These are phyloP conservation scores for Periconia digitata DNA, from an alignment of 2,329 filamentous ascomycete species.

Conservation along the genomic window DNA sequence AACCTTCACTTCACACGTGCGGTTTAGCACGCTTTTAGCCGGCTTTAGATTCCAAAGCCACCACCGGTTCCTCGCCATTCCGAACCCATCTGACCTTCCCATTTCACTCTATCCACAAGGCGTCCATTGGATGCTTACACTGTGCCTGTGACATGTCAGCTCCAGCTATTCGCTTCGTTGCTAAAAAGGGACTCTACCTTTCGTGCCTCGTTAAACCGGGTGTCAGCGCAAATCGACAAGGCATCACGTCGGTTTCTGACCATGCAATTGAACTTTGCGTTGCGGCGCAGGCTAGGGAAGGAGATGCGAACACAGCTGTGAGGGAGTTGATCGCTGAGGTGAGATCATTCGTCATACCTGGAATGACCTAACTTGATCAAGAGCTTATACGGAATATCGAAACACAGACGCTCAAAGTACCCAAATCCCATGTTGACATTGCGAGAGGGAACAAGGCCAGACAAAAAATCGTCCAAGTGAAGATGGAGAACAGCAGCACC, in stretches of 20 bases:
- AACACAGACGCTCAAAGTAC: constrained; percentile 58
- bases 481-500: constrained; percentile 9
- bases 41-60: constrained; percentile 11
- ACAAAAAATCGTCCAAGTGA: constrained; percentile 57
- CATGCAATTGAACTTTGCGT: constrained; percentile 66
- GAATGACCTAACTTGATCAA: too few relatives aligned
- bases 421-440: constrained; percentile 66
- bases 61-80: not conserved
- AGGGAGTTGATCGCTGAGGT: constrained; percentile 64
- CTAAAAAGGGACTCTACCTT: constrained; percentile 53
- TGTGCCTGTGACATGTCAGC: constrained; percentile 18
- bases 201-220: constrained; percentile 70
- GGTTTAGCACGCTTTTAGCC: constrained; percentile 7
- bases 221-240: constrained; percentile 62
- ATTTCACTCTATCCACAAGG: not conserved
- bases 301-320: constrained; percentile 70
- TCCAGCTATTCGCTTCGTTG: constrained; percentile 32
- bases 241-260: constrained; percentile 59
- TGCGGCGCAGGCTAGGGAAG: constrained; percentile 64
- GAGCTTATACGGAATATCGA: too few relatives aligned
- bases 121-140: too few relatives aligned
- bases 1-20: not conserved
- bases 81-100: constrained; percentile 14
- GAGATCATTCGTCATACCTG: too few relatives aligned
- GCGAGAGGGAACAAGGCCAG: constrained; percentile 64